Percentiles rank a stretch among this genome's conserved stretches.
Evolutionary conservation across 1,139 yeast species (phyloP).

Genomic region (Torulaspora pretoriensis): DNA sequence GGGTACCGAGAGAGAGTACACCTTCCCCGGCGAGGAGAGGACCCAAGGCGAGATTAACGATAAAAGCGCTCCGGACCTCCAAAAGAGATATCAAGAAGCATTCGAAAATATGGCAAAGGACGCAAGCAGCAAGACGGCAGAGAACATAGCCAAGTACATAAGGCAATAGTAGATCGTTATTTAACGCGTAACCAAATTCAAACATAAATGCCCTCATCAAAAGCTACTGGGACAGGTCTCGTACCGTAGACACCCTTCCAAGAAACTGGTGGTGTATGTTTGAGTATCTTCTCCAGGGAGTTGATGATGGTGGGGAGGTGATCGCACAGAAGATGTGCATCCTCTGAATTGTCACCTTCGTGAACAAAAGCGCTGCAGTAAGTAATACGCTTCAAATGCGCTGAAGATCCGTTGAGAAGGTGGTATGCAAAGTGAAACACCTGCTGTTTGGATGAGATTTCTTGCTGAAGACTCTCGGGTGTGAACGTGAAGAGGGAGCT

Average conservation of each 20-base stretch:
- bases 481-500: slow-evolving; percentile 29
- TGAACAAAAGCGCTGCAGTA: slow-evolving; percentile 52
- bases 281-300: slow-evolving; percentile 18
- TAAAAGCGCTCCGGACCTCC: slow-evolving; percentile 50
- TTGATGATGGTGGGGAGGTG: slow-evolving; percentile 34
- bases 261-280: slow-evolving; percentile 52
- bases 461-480: slow-evolving; percentile 27
- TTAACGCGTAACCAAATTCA: not conserved
- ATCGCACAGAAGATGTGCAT: slow-evolving; percentile 59
- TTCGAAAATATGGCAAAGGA: slow-evolving; percentile 59
- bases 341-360: slow-evolving; percentile 84
- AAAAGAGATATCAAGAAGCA: slow-evolving; percentile 68
- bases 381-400: slow-evolving; percentile 20
- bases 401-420: slow-evolving; percentile 21
- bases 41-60: slow-evolving; percentile 52
- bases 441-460: slow-evolving; percentile 30
- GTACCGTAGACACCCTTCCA: slow-evolving; percentile 88
- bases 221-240: slow-evolving; percentile 56
- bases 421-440: slow-evolving; percentile 32
- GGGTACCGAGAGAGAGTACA: slow-evolving; percentile 56
- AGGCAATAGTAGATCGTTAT: slow-evolving; percentile 32
- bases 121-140: slow-evolving; percentile 64
- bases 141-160: slow-evolving; percentile 64
- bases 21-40: slow-evolving; percentile 68
- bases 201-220: slow-evolving; percentile 57